Base-by-base conservation (phyloP, 805 yeast genomes). In the Sugiyamaella valdiviana region DNA sequence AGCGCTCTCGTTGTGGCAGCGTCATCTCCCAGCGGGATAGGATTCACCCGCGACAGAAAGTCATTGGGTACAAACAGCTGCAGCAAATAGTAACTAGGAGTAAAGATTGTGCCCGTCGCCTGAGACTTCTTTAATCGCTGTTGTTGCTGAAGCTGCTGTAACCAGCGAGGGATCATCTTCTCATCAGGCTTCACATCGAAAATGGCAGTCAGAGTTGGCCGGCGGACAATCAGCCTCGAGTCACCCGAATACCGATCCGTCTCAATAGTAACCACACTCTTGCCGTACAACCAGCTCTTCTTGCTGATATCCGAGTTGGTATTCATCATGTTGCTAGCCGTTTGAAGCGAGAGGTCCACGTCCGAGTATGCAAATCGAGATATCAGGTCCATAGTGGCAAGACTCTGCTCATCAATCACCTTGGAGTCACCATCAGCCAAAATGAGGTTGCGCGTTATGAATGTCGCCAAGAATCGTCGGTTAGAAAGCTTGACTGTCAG, bases 311-410 rank as follows among this genome's bases (percentile, higher is more conserved):
- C 37, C 35, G 19, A 22, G 39, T 44, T 19, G 14, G 16, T 7
- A 2, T 36, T 12, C 22, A 15, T 24, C 5, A 17, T 26, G 6
- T 36, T 26, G 6, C 21, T 23, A 51, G 49, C 43, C 51, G 65
- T 51, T 57, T 65, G 61, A 57, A 78, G 70, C 42, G 74, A 71
- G 49, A 83, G 64, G 26, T 83, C 85, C 42, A 79, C 57, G 53
- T 83, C 82, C 6, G 85, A 71, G 56, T 75, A 82, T 0, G 90
- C 75, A 60, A 80, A 85, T 51, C 91, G 69, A 5, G 76, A 66
- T 23, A 88, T 73, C 51, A 87, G 70, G 60, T 88, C 96, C 49
- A 83, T 60, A 50, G 76, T 76, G 1, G 87, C 85, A 51, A 78
- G 59, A 14, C 79, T 78, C 55, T 78, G 79, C 20, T 78, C 79